Percentiles rank a stretch among this genome's conserved stretches.
Conservation (phyloP, 768 basidiomycete genomes). For the Lentinus brumalis region DNA sequence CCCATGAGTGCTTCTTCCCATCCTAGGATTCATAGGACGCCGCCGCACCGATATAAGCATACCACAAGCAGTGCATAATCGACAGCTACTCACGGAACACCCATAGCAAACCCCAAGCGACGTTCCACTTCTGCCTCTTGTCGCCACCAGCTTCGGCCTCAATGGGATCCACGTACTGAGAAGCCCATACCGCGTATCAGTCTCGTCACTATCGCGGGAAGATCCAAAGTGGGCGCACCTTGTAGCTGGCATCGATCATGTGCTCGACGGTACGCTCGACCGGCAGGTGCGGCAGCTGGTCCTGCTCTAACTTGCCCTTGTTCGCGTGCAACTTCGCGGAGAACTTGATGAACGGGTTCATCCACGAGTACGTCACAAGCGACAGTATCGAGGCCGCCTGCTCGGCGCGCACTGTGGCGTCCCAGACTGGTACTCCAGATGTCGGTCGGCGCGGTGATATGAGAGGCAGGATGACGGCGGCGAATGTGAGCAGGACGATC, state of each 20-base stretch:
- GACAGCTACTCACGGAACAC: slow-evolving; percentile 25
- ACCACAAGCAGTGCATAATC: neutral
- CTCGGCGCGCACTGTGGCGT: slow-evolving; percentile 37
- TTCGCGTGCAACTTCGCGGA: slow-evolving; percentile 21
- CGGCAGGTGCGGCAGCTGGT: slow-evolving; percentile 30
- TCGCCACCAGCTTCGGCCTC: slow-evolving; percentile 24
- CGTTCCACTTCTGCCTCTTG: slow-evolving; percentile 19
- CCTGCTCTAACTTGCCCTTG: slow-evolving; percentile 37
- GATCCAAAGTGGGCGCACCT: slow-evolving; percentile 8
- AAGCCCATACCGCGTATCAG: neutral
- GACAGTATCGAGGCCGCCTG: slow-evolving; percentile 44
- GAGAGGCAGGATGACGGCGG: slow-evolving; percentile 40
- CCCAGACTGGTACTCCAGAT: neutral
- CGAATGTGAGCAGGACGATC: slow-evolving; percentile 34
- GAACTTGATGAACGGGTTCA: slow-evolving; percentile 34
- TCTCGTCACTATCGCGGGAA: too few relatives aligned
- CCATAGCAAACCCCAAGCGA: slow-evolving; percentile 36
- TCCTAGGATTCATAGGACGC: slow-evolving; percentile 6
- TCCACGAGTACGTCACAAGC: slow-evolving; percentile 39
- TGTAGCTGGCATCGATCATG: slow-evolving; percentile 20
- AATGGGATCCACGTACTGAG: slow-evolving; percentile 39
- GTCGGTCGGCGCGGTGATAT: slow-evolving; percentile 36
- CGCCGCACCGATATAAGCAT: too few relatives aligned
- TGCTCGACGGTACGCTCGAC: slow-evolving; percentile 26
- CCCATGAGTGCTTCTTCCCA: slow-evolving; percentile 18